These are phyloP conservation scores for Cordyceps tenuipes DNA, from an alignment of 2,329 filamentous ascomycete genomes.

Conservation along the genomic window DNA sequence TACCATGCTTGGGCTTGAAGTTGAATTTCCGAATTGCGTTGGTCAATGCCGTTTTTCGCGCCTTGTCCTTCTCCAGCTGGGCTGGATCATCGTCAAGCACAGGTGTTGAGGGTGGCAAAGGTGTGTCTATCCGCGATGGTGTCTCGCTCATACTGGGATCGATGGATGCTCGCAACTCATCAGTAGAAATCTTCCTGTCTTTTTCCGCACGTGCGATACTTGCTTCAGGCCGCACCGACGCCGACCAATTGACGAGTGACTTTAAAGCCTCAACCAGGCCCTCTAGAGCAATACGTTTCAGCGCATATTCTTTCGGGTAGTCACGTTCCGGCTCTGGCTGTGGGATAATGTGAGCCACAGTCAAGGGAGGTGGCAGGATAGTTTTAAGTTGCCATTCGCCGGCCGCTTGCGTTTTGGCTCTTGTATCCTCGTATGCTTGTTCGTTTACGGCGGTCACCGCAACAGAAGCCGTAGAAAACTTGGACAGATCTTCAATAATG, in stretches of 20 bases:
- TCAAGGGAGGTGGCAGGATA: conserved; percentile 79
- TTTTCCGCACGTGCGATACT: conserved; percentile 23
- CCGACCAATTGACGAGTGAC: conserved; percentile 88
- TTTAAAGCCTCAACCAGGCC: conserved; percentile 80
- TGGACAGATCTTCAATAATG: conserved; percentile 87
- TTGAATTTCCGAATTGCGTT: conserved; percentile 92
- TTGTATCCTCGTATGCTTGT: conserved; percentile 76
- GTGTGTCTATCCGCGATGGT: conserved; percentile 53
- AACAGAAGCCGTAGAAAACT: conserved; percentile 73
- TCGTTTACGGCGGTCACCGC: conserved; percentile 69
- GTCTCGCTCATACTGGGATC: conserved; percentile 56
- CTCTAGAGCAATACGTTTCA: conserved; percentile 85
- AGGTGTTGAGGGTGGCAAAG: conserved; percentile 54
- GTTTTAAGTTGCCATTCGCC: conserved; percentile 80
- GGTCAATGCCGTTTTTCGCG: conserved; percentile 81
- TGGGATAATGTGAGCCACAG: conserved; percentile 64
- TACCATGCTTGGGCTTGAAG: conserved; percentile 90
- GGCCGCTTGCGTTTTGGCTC: conserved; percentile 49
- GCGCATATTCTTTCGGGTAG: conserved; percentile 78
- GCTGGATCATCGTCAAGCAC: conserved; percentile 80
- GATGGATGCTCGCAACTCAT: conserved; percentile 51
- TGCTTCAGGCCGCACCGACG: conserved; percentile 51
- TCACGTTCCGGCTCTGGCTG: conserved; percentile 55
- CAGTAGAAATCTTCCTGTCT: conserved; percentile 31
- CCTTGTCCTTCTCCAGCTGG: conserved; percentile 90